phyloP scores from a whole-genome alignment of 169 alveolate genomes.

The Eimeria falciformis region DNA sequence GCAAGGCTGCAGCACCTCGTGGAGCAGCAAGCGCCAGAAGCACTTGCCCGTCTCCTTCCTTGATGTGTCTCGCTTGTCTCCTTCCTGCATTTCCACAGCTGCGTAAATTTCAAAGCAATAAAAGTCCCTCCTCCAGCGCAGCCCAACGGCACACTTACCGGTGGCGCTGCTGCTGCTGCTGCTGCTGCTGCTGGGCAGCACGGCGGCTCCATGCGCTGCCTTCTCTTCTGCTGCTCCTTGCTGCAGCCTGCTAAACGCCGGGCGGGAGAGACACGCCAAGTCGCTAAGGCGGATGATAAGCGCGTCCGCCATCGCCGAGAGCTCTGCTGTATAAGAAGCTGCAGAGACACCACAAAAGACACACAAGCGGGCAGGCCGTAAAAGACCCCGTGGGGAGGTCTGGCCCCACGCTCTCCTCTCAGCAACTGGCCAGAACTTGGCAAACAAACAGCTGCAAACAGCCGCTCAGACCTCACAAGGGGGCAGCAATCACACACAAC shows the following conservation, averaged over 20 bases:
- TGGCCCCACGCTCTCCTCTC: too few relatives aligned
- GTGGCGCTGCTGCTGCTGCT: background rate
- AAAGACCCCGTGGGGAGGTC: too few relatives aligned
- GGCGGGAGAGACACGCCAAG: background rate
- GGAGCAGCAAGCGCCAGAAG: background rate
- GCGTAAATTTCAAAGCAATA: constrained; percentile 47
- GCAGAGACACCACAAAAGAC: background rate
- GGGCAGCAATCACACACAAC: too few relatives aligned
- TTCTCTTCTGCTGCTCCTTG: background rate
- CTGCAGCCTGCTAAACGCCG: background rate
- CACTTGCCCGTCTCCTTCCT: background rate
- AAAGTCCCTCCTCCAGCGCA: constrained; percentile 51
- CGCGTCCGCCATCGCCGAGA: background rate
- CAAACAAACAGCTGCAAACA: too few relatives aligned
- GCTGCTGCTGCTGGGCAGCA: background rate
- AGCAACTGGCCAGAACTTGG: too few relatives aligned
- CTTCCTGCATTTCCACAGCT: background rate
- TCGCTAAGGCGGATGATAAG: background rate
- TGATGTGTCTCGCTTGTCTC: background rate
- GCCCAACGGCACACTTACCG: constrained; percentile 16
- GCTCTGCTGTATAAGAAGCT: constrained; percentile 24
- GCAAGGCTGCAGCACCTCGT: constrained; percentile 65
- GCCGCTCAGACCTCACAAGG: too few relatives aligned
- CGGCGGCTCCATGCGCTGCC: background rate
- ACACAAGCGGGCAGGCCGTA: too few relatives aligned